phyloP scores from a whole-genome alignment of 352 stramenopile species.

The Plasmopara muralis region DNA sequence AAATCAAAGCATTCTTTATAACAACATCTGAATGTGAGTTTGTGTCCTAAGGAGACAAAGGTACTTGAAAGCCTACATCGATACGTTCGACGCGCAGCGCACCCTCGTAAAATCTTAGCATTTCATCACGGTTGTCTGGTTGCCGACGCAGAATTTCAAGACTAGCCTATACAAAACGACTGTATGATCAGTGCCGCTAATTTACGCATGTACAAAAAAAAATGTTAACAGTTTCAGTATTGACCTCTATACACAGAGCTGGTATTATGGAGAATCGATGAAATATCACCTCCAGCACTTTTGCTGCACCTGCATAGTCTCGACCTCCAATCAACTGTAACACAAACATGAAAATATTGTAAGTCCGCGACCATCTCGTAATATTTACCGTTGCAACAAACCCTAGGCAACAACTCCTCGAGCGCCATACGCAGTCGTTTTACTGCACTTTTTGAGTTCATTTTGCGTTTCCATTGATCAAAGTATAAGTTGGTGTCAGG shows the following conservation, averaged over 20 bases:
- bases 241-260: slow-evolving; percentile 58
- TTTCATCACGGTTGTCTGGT: slow-evolving; percentile 38
- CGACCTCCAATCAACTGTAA: slow-evolving; percentile 54
- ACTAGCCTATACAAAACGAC: slow-evolving; percentile 39
- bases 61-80: slow-evolving; percentile 31
- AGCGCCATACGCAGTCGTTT: slow-evolving; percentile 38
- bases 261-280: slow-evolving; percentile 54
- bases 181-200: neutral
- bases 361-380: neutral
- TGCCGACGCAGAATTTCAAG: slow-evolving; percentile 67
- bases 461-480: slow-evolving; percentile 43
- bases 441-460: slow-evolving; percentile 20
- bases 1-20: slow-evolving; percentile 49
- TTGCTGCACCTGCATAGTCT: slow-evolving; percentile 61
- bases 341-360: neutral
- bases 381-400: slow-evolving; percentile 8
- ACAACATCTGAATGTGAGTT: slow-evolving; percentile 1
- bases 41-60: neutral
- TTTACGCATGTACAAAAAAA: neutral
- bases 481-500: slow-evolving; percentile 29
- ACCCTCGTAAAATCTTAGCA: slow-evolving; percentile 52
- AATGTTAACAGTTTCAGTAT: neutral
- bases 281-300: slow-evolving; percentile 63
- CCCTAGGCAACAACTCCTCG: slow-evolving; percentile 40
- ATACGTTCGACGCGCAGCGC: slow-evolving; percentile 35